Conservation (phyloP, 1,284 basidiomycete genomes). For the Agaricales sp. region DNA sequence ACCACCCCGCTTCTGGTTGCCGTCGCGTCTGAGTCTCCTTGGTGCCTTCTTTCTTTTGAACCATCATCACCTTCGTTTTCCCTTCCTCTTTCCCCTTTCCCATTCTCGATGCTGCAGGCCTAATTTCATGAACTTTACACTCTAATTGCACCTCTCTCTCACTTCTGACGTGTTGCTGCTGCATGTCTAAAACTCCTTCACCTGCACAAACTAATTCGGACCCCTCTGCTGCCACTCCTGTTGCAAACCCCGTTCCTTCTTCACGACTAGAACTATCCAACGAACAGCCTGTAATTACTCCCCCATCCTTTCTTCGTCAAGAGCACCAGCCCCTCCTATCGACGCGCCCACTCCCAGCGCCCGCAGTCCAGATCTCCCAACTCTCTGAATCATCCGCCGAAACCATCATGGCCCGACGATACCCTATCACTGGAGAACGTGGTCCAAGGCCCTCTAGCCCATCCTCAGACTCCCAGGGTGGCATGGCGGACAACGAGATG, state of each 20-base stretch:
- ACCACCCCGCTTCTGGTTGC: constrained; percentile 8
- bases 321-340: neutral
- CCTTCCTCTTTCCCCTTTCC: constrained; percentile 11
- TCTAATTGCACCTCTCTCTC: constrained; percentile 21
- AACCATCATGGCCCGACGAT: constrained; percentile 22
- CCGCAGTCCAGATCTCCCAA: neutral
- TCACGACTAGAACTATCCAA: constrained; percentile 1
- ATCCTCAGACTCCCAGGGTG: constrained; percentile 44
- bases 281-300: neutral
- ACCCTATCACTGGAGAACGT: constrained; percentile 16
- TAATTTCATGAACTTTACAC: constrained; percentile 22
- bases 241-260: neutral
- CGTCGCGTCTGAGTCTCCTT: constrained; percentile 10
- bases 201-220: constrained; percentile 30
- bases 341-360: neutral
- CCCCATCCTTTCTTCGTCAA: neutral
- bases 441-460: constrained; percentile 25
- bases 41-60: constrained; percentile 9
- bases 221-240: constrained; percentile 10
- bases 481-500: constrained; percentile 41
- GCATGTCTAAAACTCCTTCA: constrained; percentile 37
- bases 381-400: constrained; percentile 14
- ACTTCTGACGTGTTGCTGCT: constrained; percentile 18
- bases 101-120: constrained; percentile 30
- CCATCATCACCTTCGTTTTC: constrained; percentile 11